phyloP scores from a whole-genome alignment of 2,329 filamentous ascomycete species.

The Paecilomyces fulvus region DNA sequence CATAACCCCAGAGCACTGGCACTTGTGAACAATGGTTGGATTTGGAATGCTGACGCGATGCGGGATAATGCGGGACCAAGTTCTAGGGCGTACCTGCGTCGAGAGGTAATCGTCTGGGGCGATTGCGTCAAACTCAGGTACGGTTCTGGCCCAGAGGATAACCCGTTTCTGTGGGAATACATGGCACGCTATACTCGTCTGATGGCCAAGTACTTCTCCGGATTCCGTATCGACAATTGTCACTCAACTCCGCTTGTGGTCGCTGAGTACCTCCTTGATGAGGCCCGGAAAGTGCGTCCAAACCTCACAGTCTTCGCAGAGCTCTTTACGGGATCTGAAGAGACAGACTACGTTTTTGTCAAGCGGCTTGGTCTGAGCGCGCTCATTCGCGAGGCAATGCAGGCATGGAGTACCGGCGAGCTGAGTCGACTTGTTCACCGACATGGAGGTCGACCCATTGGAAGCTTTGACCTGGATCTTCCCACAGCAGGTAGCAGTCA shows the following conservation, averaged over 20 bases:
- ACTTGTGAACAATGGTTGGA: constrained; percentile 94
- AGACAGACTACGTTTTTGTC: constrained; percentile 93
- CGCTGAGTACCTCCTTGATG: constrained; percentile 87
- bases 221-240: constrained; percentile 95
- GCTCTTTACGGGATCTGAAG: constrained; percentile 89
- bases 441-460: constrained; percentile 88
- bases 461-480: constrained; percentile 93
- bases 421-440: constrained; percentile 86
- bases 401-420: constrained; percentile 91
- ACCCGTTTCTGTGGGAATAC: constrained; percentile 87
- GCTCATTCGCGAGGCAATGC: constrained; percentile 95
- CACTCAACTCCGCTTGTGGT: constrained; percentile 94
- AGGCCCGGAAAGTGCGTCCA: constrained; percentile 79
- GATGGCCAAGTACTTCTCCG: constrained; percentile 90
- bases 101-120: constrained; percentile 96
- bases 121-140: constrained; percentile 97
- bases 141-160: constrained; percentile 70
- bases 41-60: constrained; percentile 94
- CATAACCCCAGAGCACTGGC: constrained; percentile 69
- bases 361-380: constrained; percentile 85
- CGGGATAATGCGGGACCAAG: constrained; percentile 85
- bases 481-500: constrained; percentile 55
- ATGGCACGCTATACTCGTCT: constrained; percentile 89
- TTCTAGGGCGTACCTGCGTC: constrained; percentile 85
- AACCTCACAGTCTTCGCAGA: constrained; percentile 90